phyloP scores from a whole-genome alignment of 106 monocot species.

The Dendrobium chrysotoxum region DNA sequence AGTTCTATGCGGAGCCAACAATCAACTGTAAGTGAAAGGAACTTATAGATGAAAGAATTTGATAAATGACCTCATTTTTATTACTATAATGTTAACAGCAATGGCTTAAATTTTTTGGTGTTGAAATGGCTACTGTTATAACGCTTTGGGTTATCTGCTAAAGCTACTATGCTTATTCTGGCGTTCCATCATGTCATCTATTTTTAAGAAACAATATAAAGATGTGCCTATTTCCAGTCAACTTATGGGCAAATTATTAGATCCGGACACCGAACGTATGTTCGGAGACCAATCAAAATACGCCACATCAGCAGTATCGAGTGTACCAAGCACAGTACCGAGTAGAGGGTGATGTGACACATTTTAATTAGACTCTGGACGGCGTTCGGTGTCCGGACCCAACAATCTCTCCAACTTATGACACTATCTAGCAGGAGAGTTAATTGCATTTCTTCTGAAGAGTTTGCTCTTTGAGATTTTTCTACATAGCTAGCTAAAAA shows the following conservation, averaged over 20 bases:
- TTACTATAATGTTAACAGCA: neutral
- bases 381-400: too few species aligned
- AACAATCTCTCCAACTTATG: too few species aligned
- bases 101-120: neutral
- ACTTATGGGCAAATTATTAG: too few species aligned
- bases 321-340: too few species aligned
- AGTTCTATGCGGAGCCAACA: neutral
- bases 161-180: neutral
- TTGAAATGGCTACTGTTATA: neutral
- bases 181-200: neutral
- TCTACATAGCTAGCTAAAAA: neutral
- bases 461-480: neutral
- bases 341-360: too few species aligned
- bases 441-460: neutral
- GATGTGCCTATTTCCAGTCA: neutral
- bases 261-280: too few species aligned
- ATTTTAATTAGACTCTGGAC: too few species aligned
- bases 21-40: neutral
- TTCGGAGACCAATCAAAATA: too few species aligned
- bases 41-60: neutral
- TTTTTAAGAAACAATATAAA: neutral
- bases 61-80: neutral
- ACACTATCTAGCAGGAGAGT: neutral
- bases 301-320: too few species aligned
- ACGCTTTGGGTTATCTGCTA: neutral